phyloP scores from a whole-genome alignment of 768 basidiomycete species.

The Gautieria morchelliformis region DNA sequence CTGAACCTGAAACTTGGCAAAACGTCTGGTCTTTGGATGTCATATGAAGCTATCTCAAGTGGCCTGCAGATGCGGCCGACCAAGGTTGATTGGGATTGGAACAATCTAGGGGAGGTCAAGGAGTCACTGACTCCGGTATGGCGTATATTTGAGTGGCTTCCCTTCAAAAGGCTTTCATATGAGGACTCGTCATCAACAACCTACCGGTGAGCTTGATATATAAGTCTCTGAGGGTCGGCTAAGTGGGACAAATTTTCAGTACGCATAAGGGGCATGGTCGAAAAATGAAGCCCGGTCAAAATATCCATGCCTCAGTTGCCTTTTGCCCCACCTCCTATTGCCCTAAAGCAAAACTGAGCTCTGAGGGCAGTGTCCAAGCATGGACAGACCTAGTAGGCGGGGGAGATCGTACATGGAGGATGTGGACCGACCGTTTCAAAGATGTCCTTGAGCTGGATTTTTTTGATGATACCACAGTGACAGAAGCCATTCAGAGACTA shows the following conservation, averaged over 20 bases:
- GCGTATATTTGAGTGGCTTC: neutral
- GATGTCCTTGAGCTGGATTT: constrained; percentile 1
- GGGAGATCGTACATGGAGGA: neutral
- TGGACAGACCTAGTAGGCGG: neutral
- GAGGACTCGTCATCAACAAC: neutral
- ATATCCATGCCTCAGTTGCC: constrained; percentile 13
- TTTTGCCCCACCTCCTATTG: constrained; percentile 7
- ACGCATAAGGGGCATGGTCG: constrained; percentile 1
- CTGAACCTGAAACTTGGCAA: constrained; percentile 6
- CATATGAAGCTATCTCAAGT: constrained; percentile 17
- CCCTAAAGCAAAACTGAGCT: constrained; percentile 5
- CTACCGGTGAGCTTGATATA: neutral
- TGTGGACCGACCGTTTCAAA: neutral
- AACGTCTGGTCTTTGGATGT: constrained; percentile 25
- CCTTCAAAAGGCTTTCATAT: neutral
- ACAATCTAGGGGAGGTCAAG: neutral
- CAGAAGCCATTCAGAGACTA: neutral
- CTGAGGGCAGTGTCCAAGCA: neutral
- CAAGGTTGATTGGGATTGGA: constrained; percentile 5
- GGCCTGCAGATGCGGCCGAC: constrained; percentile 18
- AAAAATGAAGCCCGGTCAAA: constrained; percentile 11
- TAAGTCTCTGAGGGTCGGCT: neutral
- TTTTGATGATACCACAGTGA: neutral
- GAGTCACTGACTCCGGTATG: neutral
- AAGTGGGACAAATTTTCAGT: neutral